phyloP scores from a whole-genome alignment of 2,329 filamentous ascomycete genomes.

The Pseudogymnoascus sp. region DNA sequence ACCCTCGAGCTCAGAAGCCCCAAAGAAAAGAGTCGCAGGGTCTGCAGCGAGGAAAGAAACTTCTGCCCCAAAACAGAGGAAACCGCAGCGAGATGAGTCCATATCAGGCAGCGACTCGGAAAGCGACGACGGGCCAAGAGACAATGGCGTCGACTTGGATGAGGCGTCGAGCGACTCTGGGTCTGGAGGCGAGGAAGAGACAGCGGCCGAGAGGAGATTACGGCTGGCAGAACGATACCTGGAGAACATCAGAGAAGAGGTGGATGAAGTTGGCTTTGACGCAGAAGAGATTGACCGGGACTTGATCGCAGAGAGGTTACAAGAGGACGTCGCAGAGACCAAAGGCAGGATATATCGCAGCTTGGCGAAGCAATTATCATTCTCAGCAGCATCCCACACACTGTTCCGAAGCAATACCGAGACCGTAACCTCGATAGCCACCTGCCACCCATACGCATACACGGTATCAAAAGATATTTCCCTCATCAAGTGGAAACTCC shows the following conservation, averaged over 20 bases:
- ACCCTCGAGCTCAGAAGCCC: conserved; percentile 40
- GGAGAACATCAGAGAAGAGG: conserved; percentile 76
- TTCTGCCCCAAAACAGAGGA: conserved; percentile 34
- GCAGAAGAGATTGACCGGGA: conserved; percentile 90
- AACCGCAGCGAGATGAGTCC: conserved; percentile 47
- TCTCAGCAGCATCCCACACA: conserved; percentile 56
- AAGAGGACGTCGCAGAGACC: conserved; percentile 84
- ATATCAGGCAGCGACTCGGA: conserved; percentile 78
- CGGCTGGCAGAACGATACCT: conserved; percentile 87
- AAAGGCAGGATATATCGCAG: conserved; percentile 84
- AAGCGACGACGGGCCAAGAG: conserved; percentile 46
- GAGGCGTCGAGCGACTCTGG: conserved; percentile 35
- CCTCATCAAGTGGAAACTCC: conserved; percentile 83
- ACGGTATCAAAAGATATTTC: conserved; percentile 79
- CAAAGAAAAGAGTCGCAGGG: conserved; percentile 51
- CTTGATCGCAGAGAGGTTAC: conserved; percentile 78
- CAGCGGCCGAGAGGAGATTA: conserved; percentile 77
- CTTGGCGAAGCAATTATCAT: conserved; percentile 64
- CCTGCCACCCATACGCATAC: conserved; percentile 73
- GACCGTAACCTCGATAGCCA: conserved; percentile 69
- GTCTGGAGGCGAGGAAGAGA: conserved; percentile 74
- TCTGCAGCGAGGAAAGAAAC: conserved; percentile 34
- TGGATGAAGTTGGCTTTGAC: conserved; percentile 81
- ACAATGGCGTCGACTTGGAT: conserved; percentile 40
- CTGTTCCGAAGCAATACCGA: conserved; percentile 72